Evolutionary conservation across 805 yeast genomes (phyloP).

Genomic region (Torulaspora microellipsoides): DNA sequence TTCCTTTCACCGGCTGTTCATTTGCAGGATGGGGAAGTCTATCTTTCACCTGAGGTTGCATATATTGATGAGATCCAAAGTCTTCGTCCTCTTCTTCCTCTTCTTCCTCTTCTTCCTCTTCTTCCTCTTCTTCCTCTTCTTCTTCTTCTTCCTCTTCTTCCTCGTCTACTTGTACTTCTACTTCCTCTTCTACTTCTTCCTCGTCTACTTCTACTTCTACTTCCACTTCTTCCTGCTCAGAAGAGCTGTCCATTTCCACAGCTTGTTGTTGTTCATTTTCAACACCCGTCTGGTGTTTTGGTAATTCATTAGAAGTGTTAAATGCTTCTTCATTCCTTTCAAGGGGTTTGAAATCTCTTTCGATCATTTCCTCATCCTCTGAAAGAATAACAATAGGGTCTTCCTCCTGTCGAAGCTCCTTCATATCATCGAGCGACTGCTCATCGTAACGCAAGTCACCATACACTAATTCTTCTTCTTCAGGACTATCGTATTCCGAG

Average conservation of each 20-base stretch:
- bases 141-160: background rate
- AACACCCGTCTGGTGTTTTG: background rate
- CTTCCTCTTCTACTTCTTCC: slow-evolving; percentile 1
- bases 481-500: background rate
- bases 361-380: background rate
- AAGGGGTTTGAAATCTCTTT: background rate
- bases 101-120: background rate
- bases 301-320: too few relatives aligned
- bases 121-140: slow-evolving; percentile 2
- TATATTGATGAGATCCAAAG: too few relatives aligned
- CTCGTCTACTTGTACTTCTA: slow-evolving; percentile 1
- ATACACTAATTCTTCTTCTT: background rate
- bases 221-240: background rate
- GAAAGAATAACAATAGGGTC: background rate
- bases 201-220: background rate
- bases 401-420: background rate
- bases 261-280: background rate
- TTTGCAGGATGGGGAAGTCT: too few relatives aligned
- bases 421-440: background rate
- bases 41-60: too few relatives aligned
- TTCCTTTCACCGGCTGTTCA: too few relatives aligned
- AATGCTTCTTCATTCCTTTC: too few relatives aligned
- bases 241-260: background rate
- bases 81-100: too few relatives aligned
- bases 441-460: background rate